phyloP scores from a whole-genome alignment of 495 filamentous ascomycete species.

The Umbilicaria muhlenbergii region DNA sequence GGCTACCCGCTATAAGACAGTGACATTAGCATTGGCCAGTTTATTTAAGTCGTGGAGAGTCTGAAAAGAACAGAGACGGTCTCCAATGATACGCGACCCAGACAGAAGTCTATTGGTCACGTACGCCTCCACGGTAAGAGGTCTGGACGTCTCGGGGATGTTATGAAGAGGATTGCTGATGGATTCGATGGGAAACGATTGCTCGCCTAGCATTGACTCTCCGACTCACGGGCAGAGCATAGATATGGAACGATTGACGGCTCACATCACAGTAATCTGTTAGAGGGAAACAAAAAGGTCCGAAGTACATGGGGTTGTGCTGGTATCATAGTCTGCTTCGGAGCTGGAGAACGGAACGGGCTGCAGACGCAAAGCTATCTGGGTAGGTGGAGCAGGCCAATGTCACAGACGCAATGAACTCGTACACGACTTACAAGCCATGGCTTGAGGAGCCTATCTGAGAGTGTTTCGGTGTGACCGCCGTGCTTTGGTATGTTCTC shows the following conservation, averaged over 20 bases:
- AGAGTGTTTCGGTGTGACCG: conserved; percentile 2
- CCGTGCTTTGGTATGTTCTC: not conserved
- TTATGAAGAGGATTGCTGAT: conserved; percentile 7
- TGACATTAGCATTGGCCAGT: conserved; percentile 12
- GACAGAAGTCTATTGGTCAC: not conserved
- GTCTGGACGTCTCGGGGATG: conserved; percentile 4
- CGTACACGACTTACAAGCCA: conserved; percentile 26
- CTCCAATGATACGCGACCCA: conserved; percentile 8
- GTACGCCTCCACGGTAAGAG: no score
- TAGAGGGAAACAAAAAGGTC: not conserved
- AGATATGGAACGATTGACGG: not conserved
- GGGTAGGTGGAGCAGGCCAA: not conserved
- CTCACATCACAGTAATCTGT: not conserved
- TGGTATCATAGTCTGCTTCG: no score
- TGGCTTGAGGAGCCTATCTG: conserved; percentile 17
- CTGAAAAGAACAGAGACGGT: conserved; percentile 2
- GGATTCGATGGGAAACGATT: conserved; percentile 9
- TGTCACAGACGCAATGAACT: conserved; percentile 1
- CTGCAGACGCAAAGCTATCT: conserved; percentile 1
- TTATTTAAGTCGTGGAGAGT: not conserved
- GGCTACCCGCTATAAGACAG: conserved; percentile 11
- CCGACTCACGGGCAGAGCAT: not conserved
- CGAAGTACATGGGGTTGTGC: no score
- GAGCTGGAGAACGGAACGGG: not conserved
- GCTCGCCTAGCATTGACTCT: not conserved